Evolutionary conservation across 2,329 filamentous ascomycete species (phyloP).

Genomic region (Cladosporium sp.): DNA sequence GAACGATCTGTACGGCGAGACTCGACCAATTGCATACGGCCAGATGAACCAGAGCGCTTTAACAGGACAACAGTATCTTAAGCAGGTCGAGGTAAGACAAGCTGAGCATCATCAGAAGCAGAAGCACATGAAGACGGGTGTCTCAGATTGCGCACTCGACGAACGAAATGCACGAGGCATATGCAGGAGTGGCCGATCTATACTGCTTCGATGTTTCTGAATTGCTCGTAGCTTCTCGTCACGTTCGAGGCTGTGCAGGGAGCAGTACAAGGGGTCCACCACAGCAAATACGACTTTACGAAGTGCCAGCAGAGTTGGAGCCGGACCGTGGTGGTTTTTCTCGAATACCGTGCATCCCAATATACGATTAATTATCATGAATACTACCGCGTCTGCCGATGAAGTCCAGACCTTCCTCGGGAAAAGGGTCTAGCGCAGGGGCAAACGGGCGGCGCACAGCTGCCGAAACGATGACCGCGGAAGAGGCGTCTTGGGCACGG

Average conservation of each 20-base stretch:
- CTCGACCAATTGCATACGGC: too few species aligned
- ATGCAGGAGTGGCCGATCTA: neutral
- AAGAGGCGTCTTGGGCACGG: too few species aligned
- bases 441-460: neutral
- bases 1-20: too few species aligned
- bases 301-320: too few species aligned
- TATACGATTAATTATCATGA: neutral
- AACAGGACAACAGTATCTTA: too few species aligned
- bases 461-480: neutral
- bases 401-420: neutral
- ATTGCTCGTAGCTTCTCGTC: neutral
- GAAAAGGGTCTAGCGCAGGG: constrained; percentile 4
- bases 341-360: too few species aligned
- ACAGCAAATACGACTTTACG: too few species aligned
- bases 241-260: neutral
- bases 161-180: neutral
- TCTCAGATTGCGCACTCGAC: neutral
- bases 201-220: neutral
- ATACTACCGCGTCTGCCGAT: neutral
- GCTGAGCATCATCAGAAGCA: neutral
- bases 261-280: too few species aligned
- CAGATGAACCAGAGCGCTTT: too few species aligned
- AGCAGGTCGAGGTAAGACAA: neutral
- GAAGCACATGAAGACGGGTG: neutral
- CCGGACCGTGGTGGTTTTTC: too few species aligned